phyloP scores from a whole-genome alignment of 2,329 filamentous ascomycete genomes.

The Trematosphaeria pertusa region DNA sequence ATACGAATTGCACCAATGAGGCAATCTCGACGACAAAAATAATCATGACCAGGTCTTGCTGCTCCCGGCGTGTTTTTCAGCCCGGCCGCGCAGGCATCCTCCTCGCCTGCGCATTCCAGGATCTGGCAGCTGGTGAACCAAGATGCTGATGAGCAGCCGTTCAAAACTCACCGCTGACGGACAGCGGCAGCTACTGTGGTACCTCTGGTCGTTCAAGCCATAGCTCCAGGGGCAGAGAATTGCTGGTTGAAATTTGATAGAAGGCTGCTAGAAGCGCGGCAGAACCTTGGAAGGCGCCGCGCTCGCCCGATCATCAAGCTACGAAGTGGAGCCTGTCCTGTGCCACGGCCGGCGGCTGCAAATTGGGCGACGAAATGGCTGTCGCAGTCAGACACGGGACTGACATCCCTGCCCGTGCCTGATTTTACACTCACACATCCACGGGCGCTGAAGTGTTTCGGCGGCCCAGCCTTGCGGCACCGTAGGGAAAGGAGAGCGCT shows the following conservation, averaged over 20 bases:
- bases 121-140: constrained; percentile 17
- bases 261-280: constrained; percentile 48
- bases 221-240: constrained; percentile 23
- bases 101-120: constrained; percentile 11
- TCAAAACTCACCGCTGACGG: constrained; percentile 37
- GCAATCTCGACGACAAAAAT: constrained; percentile 38
- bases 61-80: constrained; percentile 27
- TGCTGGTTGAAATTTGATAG: constrained; percentile 39
- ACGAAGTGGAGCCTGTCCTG: constrained; percentile 20
- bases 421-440: constrained; percentile 30
- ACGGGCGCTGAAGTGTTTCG: constrained; percentile 26
- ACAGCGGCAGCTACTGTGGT: constrained; percentile 25
- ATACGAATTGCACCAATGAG: constrained; percentile 39
- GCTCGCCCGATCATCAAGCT: constrained; percentile 35
- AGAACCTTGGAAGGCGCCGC: constrained; percentile 46
- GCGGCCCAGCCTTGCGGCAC: constrained; percentile 30
- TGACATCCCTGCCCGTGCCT: constrained; percentile 40
- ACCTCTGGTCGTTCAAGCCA: constrained; percentile 30
- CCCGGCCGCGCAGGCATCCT: constrained; percentile 14
- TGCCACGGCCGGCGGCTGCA: constrained; percentile 30
- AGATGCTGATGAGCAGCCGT: constrained; percentile 22
- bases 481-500: constrained; percentile 36
- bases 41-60: constrained; percentile 33
- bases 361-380: constrained; percentile 36
- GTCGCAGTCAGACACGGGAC: constrained; percentile 34